Percentiles rank a stretch among this genome's conserved stretches.
phyloP scores from a whole-genome alignment of 768 basidiomycete genomes.

The Fomitopsis serialis region DNA sequence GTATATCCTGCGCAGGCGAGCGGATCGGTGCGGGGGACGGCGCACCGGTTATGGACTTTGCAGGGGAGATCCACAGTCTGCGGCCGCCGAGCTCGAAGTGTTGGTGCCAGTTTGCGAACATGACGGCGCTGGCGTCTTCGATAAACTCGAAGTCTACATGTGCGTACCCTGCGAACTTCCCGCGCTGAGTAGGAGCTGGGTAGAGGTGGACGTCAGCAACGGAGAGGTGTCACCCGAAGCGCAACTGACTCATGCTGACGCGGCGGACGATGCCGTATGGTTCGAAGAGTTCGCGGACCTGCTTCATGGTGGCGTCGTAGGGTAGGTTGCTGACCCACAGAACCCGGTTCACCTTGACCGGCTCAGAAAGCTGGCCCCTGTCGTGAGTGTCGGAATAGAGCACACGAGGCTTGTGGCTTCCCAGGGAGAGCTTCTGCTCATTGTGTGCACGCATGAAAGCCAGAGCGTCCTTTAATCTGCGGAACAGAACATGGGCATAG shows the following conservation, averaged over 20 bases:
- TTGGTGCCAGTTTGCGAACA: not conserved
- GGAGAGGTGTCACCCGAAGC: not conserved
- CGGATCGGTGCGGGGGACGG: not conserved
- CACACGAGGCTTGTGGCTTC: not conserved
- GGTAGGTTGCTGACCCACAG: conserved; percentile 2
- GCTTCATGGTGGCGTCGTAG: not conserved
- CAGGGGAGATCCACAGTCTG: not conserved
- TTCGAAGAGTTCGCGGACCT: not conserved
- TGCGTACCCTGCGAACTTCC: not conserved
- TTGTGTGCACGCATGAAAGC: not conserved
- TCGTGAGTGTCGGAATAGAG: not conserved
- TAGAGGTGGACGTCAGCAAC: not conserved
- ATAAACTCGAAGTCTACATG: conserved; percentile 1
- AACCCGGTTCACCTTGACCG: not conserved
- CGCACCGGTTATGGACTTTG: not conserved
- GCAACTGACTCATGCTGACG: not conserved
- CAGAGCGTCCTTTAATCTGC: not conserved
- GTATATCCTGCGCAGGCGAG: not conserved
- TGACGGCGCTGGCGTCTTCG: not conserved
- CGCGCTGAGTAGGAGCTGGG: not conserved
- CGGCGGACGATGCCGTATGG: not conserved
- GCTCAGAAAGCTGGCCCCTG: not conserved
- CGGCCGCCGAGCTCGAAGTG: not conserved
- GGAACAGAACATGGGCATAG: not conserved
- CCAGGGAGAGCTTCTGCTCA: not conserved